A percentile compares a stretch with the other conserved stretches of the same genome.
Conservation (phyloP, 495 filamentous ascomycete genomes). For the Daldinia grandis region DNA sequence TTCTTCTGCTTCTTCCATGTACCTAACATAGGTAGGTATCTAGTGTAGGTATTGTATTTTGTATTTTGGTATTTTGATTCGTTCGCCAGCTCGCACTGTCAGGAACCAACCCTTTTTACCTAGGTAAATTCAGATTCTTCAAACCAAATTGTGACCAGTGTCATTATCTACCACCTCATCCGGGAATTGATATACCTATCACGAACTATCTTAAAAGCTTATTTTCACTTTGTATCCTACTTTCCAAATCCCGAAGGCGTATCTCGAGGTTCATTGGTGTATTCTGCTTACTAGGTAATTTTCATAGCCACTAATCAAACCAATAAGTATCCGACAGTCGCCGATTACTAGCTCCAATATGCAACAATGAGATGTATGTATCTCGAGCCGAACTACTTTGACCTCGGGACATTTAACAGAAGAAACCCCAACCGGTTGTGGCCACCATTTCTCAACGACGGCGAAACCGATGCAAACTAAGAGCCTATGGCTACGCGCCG, state of each 20-base stretch:
- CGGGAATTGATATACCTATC: slow-evolving; percentile 33
- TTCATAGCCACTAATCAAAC: slow-evolving; percentile 8
- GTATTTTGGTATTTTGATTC: background rate
- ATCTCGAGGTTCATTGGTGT: slow-evolving; percentile 7
- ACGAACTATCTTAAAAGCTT: slow-evolving; percentile 29
- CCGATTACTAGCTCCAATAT: slow-evolving; percentile 39
- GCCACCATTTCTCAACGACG: slow-evolving; percentile 11
- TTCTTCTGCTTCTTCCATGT: no score
- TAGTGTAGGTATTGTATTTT: background rate
- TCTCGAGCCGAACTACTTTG: slow-evolving; percentile 12
- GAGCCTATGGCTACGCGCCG: background rate
- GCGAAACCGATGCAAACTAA: background rate
- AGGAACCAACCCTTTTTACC: slow-evolving; percentile 23
- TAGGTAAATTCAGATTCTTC: slow-evolving; percentile 1
- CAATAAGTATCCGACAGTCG: slow-evolving; percentile 26
- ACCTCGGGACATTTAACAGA: slow-evolving; percentile 1
- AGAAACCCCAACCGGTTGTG: slow-evolving; percentile 14
- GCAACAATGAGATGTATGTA: slow-evolving; percentile 29
- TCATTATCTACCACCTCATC: slow-evolving; percentile 18
- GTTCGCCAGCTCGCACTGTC: slow-evolving; percentile 25
- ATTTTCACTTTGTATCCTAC: slow-evolving; percentile 23
- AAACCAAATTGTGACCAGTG: slow-evolving; percentile 22
- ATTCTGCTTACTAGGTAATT: slow-evolving; percentile 33
- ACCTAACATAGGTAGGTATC: no score
- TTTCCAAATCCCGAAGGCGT: slow-evolving; percentile 30